A percentile compares a stretch with the other conserved stretches of the same genome.
Evolutionary conservation across 2,329 filamentous ascomycete species (phyloP).

Genomic region (Diplodia seriata): DNA sequence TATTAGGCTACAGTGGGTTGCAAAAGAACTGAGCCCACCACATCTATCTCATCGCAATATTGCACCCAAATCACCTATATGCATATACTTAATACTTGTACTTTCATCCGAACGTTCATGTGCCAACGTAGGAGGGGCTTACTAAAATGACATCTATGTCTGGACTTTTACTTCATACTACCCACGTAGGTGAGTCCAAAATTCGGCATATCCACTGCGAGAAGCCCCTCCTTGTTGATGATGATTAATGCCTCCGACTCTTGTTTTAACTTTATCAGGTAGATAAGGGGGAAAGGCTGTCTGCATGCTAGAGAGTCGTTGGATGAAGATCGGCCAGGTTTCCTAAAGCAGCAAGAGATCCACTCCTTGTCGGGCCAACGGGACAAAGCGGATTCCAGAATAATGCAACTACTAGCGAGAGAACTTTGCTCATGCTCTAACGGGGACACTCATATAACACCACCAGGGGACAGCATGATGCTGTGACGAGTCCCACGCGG

Average conservation of each 20-base stretch:
- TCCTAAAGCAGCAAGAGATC: slow-evolving; percentile 10
- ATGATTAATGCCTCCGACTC: too few species aligned
- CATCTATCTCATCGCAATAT: too few species aligned
- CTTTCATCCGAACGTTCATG: too few species aligned
- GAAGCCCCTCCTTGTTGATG: background rate
- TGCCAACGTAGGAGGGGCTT: too few species aligned
- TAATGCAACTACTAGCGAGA: background rate
- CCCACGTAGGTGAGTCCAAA: too few species aligned
- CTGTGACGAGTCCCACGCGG: background rate
- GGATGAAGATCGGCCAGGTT: slow-evolving; percentile 14
- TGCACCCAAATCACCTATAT: too few species aligned
- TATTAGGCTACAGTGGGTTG: too few species aligned
- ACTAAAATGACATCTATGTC: too few species aligned
- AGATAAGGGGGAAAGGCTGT: background rate
- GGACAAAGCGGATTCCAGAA: background rate
- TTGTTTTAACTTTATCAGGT: slow-evolving; percentile 10
- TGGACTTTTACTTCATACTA: too few species aligned
- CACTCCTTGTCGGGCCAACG: background rate
- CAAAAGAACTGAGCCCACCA: too few species aligned
- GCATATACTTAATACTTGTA: too few species aligned
- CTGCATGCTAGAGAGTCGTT: background rate
- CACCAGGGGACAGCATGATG: background rate
- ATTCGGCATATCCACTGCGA: too few species aligned
- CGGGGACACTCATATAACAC: background rate
- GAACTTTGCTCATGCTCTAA: background rate